These are phyloP conservation scores for Cryomyces minteri DNA, from an alignment of 495 filamentous ascomycete species.

Conservation along the genomic window DNA sequence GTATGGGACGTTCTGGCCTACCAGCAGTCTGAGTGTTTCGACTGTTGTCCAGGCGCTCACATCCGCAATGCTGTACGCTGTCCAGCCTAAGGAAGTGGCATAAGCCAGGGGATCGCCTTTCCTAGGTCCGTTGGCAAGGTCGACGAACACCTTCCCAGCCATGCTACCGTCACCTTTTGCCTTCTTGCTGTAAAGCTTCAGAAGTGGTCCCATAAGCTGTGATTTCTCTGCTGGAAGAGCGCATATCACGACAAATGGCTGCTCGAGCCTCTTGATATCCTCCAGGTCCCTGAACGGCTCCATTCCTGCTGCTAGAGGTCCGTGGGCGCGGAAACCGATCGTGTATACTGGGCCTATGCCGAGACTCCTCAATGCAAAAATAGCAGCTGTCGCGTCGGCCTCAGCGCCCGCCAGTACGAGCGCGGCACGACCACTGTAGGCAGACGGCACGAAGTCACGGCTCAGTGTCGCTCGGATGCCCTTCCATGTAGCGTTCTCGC, in stretches of 20 bases:
- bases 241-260: constrained; percentile 66
- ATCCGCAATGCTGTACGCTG: constrained; percentile 59
- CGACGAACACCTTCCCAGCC: constrained; percentile 59
- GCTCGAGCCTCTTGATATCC: constrained; percentile 51
- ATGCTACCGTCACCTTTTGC: constrained; percentile 21
- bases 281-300: constrained; percentile 69
- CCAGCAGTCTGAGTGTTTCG: constrained; percentile 55
- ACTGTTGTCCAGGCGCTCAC: constrained; percentile 69
- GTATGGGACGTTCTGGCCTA: constrained; percentile 73
- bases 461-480: constrained; percentile 65
- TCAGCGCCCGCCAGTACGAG: constrained; percentile 46
- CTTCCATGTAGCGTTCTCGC: constrained; percentile 71
- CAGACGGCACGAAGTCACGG: constrained; percentile 63
- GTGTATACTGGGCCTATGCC: constrained; percentile 64
- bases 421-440: constrained; percentile 54
- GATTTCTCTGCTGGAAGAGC: constrained; percentile 62
- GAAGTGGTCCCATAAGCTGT: constrained; percentile 57
- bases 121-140: constrained; percentile 46
- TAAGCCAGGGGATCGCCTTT: constrained; percentile 49
- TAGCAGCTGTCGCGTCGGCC: constrained; percentile 46
- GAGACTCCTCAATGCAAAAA: constrained; percentile 61
- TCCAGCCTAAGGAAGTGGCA: constrained; percentile 54
- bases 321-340: constrained; percentile 57
- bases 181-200: constrained; percentile 37
- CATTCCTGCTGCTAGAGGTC: constrained; percentile 39